Evolutionary conservation across 2,329 filamentous ascomycete genomes (phyloP).

Genomic region (Trichoderma breve): DNA sequence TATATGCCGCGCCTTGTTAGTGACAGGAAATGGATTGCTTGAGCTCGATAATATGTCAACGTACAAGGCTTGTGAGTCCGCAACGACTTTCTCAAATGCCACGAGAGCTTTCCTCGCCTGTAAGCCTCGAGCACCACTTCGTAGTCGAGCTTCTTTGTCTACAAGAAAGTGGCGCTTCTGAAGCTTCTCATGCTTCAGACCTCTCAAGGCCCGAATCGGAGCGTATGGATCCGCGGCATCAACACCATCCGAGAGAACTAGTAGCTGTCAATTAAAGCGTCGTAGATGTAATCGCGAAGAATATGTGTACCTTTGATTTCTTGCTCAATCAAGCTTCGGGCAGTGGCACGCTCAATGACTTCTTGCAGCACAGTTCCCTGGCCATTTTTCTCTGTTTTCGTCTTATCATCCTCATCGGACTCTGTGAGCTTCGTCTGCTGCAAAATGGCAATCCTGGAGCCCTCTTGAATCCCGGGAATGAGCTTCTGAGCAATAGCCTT

Average conservation of each 20-base stretch:
- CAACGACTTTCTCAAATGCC: slow-evolving; percentile 64
- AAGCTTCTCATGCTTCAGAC: slow-evolving; percentile 60
- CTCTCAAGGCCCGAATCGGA: slow-evolving; percentile 59
- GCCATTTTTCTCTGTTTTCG: slow-evolving; percentile 9
- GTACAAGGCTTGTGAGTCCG: slow-evolving; percentile 54
- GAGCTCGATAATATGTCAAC: slow-evolving; percentile 23
- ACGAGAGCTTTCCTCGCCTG: slow-evolving; percentile 73
- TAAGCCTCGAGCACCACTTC: slow-evolving; percentile 72
- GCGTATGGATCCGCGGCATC: slow-evolving; percentile 55
- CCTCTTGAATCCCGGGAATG: slow-evolving; percentile 70
- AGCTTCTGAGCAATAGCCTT: slow-evolving; percentile 74
- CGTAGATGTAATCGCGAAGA: neutral
- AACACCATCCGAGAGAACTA: slow-evolving; percentile 58
- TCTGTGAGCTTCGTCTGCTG: slow-evolving; percentile 58
- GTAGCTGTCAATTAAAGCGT: slow-evolving; percentile 23
- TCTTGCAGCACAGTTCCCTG: slow-evolving; percentile 58
- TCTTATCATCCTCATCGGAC: slow-evolving; percentile 32
- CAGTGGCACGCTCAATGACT: slow-evolving; percentile 61
- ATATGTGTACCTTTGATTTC: slow-evolving; percentile 56
- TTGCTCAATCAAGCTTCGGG: slow-evolving; percentile 54
- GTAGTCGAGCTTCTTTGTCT: slow-evolving; percentile 69
- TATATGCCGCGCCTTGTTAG: slow-evolving; percentile 23
- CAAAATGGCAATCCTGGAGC: slow-evolving; percentile 63
- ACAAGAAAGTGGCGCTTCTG: slow-evolving; percentile 63
- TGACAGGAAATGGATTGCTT: neutral